Base-by-base conservation (phyloP, 1,139 yeast species). In the Suhomyces bolitotheri region DNA sequence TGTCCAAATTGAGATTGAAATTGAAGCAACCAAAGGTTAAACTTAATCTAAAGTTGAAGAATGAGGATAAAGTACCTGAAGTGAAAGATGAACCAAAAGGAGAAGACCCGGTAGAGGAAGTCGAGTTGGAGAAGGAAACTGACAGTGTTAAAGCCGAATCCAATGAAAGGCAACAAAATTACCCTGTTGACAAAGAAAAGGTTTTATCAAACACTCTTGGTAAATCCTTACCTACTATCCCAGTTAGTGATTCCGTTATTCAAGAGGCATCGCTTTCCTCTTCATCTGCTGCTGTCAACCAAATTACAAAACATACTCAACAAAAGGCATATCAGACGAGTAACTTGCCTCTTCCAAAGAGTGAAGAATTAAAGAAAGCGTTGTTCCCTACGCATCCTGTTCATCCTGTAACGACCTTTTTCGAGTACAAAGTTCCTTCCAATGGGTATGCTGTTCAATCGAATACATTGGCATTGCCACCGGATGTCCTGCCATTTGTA, bases 401-500 rank as follows among this genome's bases (percentile, higher is more conserved):
- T 7, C 55, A 53, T 11, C 44, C 53, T 5, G 37, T 46, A 15
- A 49, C 53, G 3, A 48, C 54, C 14, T 47, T 54, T 17, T 71
- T 74, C 43, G 78, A 76, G 37, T 76, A 72, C 47, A 62, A 59
- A 34, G 63, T 76, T 40, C 63, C 65, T 9, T 63, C 78, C 1
- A 62, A 65, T 29, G 78, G 78, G 2, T 70, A 60, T 41, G 59
- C 68, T 9, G 51, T 62, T 11, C 71, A 67, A 41, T 60, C 74
- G 5, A 72, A 66, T 43, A 54, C 78, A 0, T 33, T 76, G 4
- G 50, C 65, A 0, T 58, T 77, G 31, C 79, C 79, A 12, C 58
- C 61, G 5, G 73, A 68, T 27, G 55, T 67, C 11, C 61, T 71
- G 41, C 69, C 78, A 2, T 61, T 68, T 19, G 60, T 75, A 2